Conservation (phyloP, 1,139 yeast genomes). For the Kazachstania sp. region DNA sequence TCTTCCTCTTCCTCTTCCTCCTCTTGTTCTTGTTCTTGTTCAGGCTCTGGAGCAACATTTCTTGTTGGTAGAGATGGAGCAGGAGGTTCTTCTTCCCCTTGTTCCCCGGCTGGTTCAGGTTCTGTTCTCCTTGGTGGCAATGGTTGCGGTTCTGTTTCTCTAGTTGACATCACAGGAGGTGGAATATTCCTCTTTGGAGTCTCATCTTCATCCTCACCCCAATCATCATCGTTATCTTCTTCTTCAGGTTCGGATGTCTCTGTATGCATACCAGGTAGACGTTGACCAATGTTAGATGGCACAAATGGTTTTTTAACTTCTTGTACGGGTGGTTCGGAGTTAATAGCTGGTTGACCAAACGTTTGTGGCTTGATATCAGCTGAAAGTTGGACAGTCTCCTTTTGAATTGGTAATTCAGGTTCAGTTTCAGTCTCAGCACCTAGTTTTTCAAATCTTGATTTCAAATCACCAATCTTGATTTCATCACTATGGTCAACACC, state of each 20-base stretch:
- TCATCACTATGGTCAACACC: conserved; percentile 16
- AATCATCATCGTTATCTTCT: conserved; percentile 27
- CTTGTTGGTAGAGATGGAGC: conserved; percentile 15
- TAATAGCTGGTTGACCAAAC: conserved; percentile 14
- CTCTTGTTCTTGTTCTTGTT: conserved; percentile 21
- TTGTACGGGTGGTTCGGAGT: not conserved
- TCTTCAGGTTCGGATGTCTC: conserved; percentile 19
- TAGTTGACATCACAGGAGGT: conserved; percentile 23
- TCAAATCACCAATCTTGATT: conserved; percentile 29
- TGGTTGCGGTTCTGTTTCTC: conserved; percentile 28
- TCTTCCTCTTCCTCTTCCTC: conserved; percentile 22
- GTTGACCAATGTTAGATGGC: conserved; percentile 22
- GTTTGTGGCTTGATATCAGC: conserved; percentile 26
- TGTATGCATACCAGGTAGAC: conserved; percentile 29
- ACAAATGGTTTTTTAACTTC: conserved; percentile 11
- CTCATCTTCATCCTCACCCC: conserved; percentile 30
- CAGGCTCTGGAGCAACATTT: conserved; percentile 8
- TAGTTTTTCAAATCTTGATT: conserved; percentile 30
- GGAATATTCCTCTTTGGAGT: conserved; percentile 7
- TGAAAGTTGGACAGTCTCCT: conserved; percentile 11
- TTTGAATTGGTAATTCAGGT: not conserved
- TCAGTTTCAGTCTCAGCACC: conserved; percentile 12
- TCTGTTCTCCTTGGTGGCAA: conserved; percentile 9
- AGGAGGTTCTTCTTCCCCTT: conserved; percentile 27
- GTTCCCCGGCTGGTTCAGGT: conserved; percentile 17